A percentile compares a stretch with the other conserved stretches of the same genome.
These are phyloP conservation scores for Linaria vulgaris DNA, from an alignment of 257 asterid species.

Conservation along the genomic window DNA sequence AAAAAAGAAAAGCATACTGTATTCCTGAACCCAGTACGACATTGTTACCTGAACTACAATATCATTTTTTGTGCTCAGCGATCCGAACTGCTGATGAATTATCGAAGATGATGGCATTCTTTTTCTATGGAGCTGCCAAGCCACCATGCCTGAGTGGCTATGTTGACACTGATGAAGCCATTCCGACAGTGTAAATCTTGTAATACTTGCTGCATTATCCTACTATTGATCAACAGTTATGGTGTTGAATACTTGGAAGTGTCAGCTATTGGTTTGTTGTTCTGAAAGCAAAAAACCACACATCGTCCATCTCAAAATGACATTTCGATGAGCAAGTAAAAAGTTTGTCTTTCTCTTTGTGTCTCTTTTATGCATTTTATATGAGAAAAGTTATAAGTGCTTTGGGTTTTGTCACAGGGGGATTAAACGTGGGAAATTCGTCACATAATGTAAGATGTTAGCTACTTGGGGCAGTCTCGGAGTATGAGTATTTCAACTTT, in stretches of 20 bases:
- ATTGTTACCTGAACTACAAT: neutral
- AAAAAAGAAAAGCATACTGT: neutral
- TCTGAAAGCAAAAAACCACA: no score
- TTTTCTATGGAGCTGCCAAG: slow-evolving; percentile 82
- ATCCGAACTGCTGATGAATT: slow-evolving; percentile 77
- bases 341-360: neutral
- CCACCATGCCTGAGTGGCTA: slow-evolving; percentile 63
- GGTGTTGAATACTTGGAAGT: neutral
- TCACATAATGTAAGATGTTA: no score
- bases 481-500: neutral
- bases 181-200: slow-evolving; percentile 44
- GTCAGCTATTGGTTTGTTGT: neutral
- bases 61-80: slow-evolving; percentile 37
- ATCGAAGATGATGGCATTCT: slow-evolving; percentile 92
- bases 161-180: slow-evolving; percentile 46
- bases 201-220: slow-evolving; percentile 1
- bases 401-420: no score
- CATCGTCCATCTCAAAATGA: neutral
- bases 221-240: neutral
- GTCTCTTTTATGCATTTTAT: no score
- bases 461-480: no score
- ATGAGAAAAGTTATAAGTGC: no score
- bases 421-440: no score
- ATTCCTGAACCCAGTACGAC: neutral
- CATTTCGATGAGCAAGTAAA: neutral